phyloP scores from a whole-genome alignment of 1,284 basidiomycete species.

The Coniferiporia weirii region DNA sequence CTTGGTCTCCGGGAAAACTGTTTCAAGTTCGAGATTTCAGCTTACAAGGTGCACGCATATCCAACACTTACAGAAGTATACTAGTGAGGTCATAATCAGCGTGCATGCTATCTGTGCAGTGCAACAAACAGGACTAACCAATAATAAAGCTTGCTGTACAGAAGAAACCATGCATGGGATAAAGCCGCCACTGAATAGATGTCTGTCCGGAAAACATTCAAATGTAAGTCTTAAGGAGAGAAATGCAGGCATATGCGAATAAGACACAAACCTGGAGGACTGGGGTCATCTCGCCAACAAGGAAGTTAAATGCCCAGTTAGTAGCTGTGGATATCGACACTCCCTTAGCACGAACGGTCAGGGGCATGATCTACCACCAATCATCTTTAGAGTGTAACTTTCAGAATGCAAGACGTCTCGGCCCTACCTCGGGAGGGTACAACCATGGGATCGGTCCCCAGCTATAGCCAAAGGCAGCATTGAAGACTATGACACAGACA shows the following conservation, averaged over 20 bases:
- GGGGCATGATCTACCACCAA: constrained; percentile 76
- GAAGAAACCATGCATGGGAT: constrained; percentile 96
- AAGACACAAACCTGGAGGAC: constrained; percentile 52
- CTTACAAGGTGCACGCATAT: constrained; percentile 10
- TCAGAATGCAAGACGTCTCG: neutral
- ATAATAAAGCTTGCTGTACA: constrained; percentile 84
- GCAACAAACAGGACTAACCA: constrained; percentile 36
- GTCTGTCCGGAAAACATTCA: constrained; percentile 33
- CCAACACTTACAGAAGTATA: constrained; percentile 63
- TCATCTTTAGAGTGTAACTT: neutral
- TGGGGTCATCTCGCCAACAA: constrained; percentile 89
- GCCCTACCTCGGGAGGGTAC: constrained; percentile 74
- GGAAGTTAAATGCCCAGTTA: constrained; percentile 83
- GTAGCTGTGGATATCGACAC: constrained; percentile 89
- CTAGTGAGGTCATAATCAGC: constrained; percentile 28
- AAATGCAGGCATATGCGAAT: neutral
- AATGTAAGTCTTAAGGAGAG: neutral
- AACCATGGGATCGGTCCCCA: constrained; percentile 85
- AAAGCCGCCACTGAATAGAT: constrained; percentile 86
- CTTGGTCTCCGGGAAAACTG: constrained; percentile 81
- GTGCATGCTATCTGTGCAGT: constrained; percentile 20
- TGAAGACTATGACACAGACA: constrained; percentile 88
- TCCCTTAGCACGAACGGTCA: constrained; percentile 88
- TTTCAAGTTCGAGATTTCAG: constrained; percentile 15
- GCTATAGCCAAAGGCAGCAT: constrained; percentile 86